These are phyloP conservation scores for Rhizopogon rudus DNA, from an alignment of 768 basidiomycete genomes.

Conservation along the genomic window DNA sequence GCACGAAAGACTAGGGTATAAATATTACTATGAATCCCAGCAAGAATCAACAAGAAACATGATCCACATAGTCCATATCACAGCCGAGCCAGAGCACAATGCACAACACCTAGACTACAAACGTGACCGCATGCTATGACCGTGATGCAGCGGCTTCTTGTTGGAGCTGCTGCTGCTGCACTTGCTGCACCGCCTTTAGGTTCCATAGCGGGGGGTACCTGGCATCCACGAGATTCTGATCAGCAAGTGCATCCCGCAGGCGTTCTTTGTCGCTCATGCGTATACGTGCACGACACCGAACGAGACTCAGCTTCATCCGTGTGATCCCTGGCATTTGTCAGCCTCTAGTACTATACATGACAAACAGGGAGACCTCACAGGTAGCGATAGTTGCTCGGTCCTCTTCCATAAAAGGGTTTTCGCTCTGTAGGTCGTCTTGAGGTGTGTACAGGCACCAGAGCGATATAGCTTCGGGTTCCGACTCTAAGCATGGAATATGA, in stretches of 20 bases:
- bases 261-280: slow-evolving; percentile 70
- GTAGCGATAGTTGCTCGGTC: slow-evolving; percentile 74
- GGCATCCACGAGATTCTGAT: slow-evolving; percentile 74
- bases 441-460: slow-evolving; percentile 92
- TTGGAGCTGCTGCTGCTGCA: slow-evolving; percentile 19
- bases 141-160: neutral
- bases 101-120: neutral
- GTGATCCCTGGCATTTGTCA: slow-evolving; percentile 60
- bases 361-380: slow-evolving; percentile 41
- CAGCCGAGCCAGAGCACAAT: neutral
- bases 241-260: slow-evolving; percentile 69
- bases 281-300: slow-evolving; percentile 74
- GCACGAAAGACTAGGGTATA: too few relatives aligned
- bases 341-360: neutral
- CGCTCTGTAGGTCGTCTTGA: slow-evolving; percentile 82
- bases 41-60: neutral
- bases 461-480: slow-evolving; percentile 96
- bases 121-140: neutral
- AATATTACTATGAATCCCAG: neutral
- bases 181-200: slow-evolving; percentile 32
- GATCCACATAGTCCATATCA: too few relatives aligned
- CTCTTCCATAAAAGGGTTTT: slow-evolving; percentile 82
- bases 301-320: slow-evolving; percentile 76
- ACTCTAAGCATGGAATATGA: slow-evolving; percentile 46
- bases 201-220: slow-evolving; percentile 72